Conservation (phyloP, 2,329 filamentous ascomycete genomes). For the Cadophora malorum region DNA sequence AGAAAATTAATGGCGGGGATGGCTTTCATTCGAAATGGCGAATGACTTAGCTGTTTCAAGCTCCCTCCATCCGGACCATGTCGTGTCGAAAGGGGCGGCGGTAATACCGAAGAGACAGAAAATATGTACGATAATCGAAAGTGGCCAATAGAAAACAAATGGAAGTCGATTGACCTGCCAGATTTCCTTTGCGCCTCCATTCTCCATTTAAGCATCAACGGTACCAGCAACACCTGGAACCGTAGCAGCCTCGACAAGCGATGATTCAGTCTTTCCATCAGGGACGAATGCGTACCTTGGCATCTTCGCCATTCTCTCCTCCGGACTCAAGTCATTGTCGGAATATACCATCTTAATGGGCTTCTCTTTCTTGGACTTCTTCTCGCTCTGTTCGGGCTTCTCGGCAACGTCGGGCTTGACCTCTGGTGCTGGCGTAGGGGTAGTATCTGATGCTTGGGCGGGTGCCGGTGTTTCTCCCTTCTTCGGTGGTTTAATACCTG, state of each 20-base stretch:
- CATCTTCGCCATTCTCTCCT: conserved; percentile 86
- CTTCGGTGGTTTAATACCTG: conserved; percentile 59
- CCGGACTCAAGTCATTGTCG: conserved; percentile 79
- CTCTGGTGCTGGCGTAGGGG: conserved; percentile 49
- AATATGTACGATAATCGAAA: conserved; percentile 22
- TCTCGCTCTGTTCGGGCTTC: conserved; percentile 58
- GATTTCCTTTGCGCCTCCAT: conserved; percentile 19
- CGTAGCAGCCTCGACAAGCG: conserved; percentile 39
- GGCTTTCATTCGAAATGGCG: conserved; percentile 32
- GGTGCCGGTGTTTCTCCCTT: conserved; percentile 51
- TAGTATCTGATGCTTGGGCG: conserved; percentile 47
- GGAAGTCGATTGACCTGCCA: conserved; percentile 36
- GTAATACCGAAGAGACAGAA: conserved; percentile 4
- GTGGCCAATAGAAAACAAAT: conserved; percentile 31
- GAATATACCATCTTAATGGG: conserved; percentile 81
- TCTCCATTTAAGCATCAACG: conserved; percentile 35
- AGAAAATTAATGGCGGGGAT: conserved; percentile 31
- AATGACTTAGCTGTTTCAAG: conserved; percentile 42
- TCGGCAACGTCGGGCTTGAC: conserved; percentile 33
- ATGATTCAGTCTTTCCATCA: conserved; percentile 46
- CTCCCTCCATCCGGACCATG: conserved; percentile 23
- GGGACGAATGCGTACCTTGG: conserved; percentile 75
- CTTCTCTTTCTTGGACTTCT: conserved; percentile 70
- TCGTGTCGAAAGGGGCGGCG: neutral
- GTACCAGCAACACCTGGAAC: conserved; percentile 38